These are phyloP conservation scores for Polychaeton citri DNA, from an alignment of 2,329 filamentous ascomycete species.

Conservation along the genomic window DNA sequence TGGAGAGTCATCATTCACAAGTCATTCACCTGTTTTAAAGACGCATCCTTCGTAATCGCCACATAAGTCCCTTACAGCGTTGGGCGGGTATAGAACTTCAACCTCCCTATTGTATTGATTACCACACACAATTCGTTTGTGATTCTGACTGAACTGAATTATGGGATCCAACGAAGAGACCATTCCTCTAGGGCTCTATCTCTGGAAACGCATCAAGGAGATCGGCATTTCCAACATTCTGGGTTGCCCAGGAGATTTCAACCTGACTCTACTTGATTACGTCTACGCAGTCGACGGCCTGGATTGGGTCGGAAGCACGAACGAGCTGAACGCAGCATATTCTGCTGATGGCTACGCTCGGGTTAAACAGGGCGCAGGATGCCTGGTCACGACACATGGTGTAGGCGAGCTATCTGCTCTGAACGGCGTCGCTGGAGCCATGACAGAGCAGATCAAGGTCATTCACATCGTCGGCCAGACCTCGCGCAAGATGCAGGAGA, in stretches of 20 bases:
- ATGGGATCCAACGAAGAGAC: constrained; percentile 7
- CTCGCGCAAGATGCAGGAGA: constrained; percentile 26
- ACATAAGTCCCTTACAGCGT: too few relatives aligned
- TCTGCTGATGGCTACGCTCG: constrained; percentile 46
- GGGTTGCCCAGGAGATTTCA: constrained; percentile 34
- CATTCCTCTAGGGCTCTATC: constrained; percentile 28
- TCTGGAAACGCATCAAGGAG: constrained; percentile 30
- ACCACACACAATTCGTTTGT: too few relatives aligned
- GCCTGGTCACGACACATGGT: constrained; percentile 46
- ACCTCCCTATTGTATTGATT: too few relatives aligned
- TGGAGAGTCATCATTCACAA: too few relatives aligned
- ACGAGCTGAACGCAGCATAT: constrained; percentile 46
- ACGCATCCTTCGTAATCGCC: too few relatives aligned
- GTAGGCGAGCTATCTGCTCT: constrained; percentile 39
- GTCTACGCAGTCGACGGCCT: constrained; percentile 27
- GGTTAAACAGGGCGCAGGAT: constrained; percentile 37
- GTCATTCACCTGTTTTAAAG: too few relatives aligned
- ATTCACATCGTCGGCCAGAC: constrained; percentile 35
- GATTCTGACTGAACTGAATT: too few relatives aligned
- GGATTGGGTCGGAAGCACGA: constrained; percentile 39
- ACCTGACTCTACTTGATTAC: constrained; percentile 31
- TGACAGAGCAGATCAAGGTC: constrained; percentile 30
- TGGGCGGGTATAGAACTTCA: too few relatives aligned
- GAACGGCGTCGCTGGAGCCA: constrained; percentile 31
- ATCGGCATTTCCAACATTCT: constrained; percentile 28